Evolutionary conservation across 495 filamentous ascomycete genomes (phyloP).

Genomic region (Endocarpon pusillum): DNA sequence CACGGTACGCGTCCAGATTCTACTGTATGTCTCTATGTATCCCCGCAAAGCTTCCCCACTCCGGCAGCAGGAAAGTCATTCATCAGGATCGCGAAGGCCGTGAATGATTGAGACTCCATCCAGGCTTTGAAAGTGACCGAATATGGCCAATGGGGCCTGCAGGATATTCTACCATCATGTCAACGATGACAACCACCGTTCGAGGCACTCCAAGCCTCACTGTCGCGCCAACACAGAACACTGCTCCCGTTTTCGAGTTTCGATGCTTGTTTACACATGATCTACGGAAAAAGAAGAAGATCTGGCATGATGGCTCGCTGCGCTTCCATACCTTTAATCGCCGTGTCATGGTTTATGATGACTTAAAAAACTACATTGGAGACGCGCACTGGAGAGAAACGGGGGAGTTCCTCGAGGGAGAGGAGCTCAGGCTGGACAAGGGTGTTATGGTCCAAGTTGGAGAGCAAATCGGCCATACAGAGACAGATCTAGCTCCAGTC

Average conservation of each 20-base stretch:
- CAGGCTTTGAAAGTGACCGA: too few relatives aligned
- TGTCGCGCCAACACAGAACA: slow-evolving; percentile 36
- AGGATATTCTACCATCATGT: too few relatives aligned
- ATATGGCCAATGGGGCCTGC: too few relatives aligned
- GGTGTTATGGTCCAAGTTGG: slow-evolving; percentile 62
- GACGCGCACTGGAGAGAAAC: slow-evolving; percentile 66
- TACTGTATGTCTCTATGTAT: too few relatives aligned
- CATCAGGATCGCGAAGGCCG: too few relatives aligned
- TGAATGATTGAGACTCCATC: too few relatives aligned
- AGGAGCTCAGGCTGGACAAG: slow-evolving; percentile 66
- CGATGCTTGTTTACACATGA: slow-evolving; percentile 77
- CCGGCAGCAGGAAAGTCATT: too few relatives aligned
- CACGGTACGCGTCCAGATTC: too few relatives aligned
- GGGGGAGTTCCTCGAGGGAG: slow-evolving; percentile 49
- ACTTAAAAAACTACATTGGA: slow-evolving; percentile 59
- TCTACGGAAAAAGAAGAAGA: slow-evolving; percentile 67
- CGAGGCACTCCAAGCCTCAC: slow-evolving; percentile 15
- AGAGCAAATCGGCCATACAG: slow-evolving; percentile 49
- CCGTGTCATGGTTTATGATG: slow-evolving; percentile 81
- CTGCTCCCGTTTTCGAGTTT: slow-evolving; percentile 62
- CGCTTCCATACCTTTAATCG: slow-evolving; percentile 85
- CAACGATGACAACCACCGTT: slow-evolving; percentile 20
- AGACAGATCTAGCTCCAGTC: slow-evolving; percentile 62
- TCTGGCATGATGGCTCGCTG: slow-evolving; percentile 83
- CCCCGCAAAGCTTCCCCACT: too few relatives aligned